These are phyloP conservation scores for Nicotiana obtusifolia DNA, from an alignment of 257 asterid genomes.

Conservation along the genomic window DNA sequence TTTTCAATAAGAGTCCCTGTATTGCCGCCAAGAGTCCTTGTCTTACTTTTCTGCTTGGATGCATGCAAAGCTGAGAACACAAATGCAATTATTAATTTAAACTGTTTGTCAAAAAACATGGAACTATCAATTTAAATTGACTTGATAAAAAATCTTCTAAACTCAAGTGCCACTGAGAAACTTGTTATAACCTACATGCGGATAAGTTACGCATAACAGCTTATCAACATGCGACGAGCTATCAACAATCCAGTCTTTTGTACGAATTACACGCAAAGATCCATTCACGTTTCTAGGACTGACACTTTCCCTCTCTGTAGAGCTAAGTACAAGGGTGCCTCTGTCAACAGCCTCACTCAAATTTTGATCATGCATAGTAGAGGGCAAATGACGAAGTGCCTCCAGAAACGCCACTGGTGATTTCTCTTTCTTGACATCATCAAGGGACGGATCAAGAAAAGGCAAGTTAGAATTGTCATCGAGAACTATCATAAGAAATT, in stretches of 20 bases:
- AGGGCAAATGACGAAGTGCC: constrained; percentile 68
- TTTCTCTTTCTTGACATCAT: constrained; percentile 38
- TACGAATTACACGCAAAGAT: constrained; percentile 65
- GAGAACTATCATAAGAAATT: constrained; percentile 66
- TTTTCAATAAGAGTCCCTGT: constrained; percentile 53
- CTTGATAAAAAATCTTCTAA: background rate
- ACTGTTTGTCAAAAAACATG: background rate
- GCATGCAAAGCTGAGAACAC: constrained; percentile 62
- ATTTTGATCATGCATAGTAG: constrained; percentile 31
- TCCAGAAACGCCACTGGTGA: constrained; percentile 53
- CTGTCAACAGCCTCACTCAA: constrained; percentile 25
- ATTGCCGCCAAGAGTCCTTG: constrained; percentile 60
- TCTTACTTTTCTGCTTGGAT: constrained; percentile 73
- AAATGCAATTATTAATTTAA: background rate
- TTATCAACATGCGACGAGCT: constrained; percentile 68
- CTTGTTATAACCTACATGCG: constrained; percentile 53
- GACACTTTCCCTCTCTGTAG: constrained; percentile 19
- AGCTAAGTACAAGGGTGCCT: constrained; percentile 22
- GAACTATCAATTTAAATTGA: constrained; percentile 2
- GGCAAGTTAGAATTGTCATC: constrained; percentile 43
- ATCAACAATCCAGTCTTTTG: constrained; percentile 59
- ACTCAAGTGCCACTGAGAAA: constrained; percentile 6
- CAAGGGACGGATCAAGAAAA: constrained; percentile 18
- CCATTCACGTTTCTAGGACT: constrained; percentile 26
- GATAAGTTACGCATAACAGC: constrained; percentile 78